Percentiles rank a stretch among this genome's conserved stretches.
Conservation (phyloP, 148 eudicot species). For the Persicaria maculosa region DNA sequence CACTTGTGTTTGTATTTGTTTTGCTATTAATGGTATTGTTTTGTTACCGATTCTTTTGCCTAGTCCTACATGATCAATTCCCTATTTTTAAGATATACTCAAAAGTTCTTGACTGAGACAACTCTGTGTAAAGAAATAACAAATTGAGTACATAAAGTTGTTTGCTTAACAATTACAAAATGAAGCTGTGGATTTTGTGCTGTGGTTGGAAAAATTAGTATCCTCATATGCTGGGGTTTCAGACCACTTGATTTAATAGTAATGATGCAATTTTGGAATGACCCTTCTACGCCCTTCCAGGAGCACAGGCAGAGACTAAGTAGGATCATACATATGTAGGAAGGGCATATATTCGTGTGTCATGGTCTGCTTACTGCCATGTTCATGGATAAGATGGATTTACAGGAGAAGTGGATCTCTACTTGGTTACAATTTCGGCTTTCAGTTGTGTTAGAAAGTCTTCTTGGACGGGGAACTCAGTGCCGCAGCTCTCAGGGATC, state of each 20-base stretch:
- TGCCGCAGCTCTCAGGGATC: not conserved
- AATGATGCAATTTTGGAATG: not conserved
- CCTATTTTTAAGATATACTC: not conserved
- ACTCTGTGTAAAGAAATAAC: not conserved
- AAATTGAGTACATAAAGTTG: not conserved
- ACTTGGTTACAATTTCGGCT: not conserved
- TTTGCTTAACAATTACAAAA: not conserved
- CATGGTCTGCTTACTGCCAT: not conserved
- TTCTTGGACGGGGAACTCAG: constrained; percentile 8
- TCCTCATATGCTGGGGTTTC: not conserved
- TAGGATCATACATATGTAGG: not conserved
- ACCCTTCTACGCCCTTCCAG: not conserved
- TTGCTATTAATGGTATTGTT: not conserved
- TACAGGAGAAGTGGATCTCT: too few species aligned
- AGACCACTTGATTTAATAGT: too few species aligned
- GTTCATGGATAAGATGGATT: not conserved
- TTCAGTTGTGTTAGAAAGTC: not conserved
- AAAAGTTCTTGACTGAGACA: not conserved
- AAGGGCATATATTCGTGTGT: not conserved
- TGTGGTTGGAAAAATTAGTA: not conserved
- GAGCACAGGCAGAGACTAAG: not conserved
- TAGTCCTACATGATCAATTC: constrained; percentile 1
- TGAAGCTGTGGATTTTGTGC: not conserved
- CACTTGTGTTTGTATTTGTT: not conserved
- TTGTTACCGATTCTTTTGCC: not conserved